These are phyloP conservation scores for Trichoderma hamatum DNA, from an alignment of 2,329 filamentous ascomycete genomes.

Conservation along the genomic window DNA sequence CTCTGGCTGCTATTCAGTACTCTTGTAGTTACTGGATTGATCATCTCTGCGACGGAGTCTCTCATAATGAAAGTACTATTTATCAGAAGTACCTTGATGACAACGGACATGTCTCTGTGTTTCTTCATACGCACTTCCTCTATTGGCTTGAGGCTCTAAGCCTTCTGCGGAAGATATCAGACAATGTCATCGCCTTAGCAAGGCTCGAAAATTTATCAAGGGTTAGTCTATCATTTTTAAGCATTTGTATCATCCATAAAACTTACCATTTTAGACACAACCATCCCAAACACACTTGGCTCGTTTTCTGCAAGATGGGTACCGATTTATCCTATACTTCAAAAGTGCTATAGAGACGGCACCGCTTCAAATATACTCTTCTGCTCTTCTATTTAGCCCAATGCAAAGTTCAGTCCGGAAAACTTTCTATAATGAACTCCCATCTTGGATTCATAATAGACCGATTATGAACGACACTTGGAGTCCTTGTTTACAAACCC, in stretches of 20 bases:
- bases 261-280: neutral
- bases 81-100: neutral
- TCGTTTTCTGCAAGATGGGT: constrained; percentile 35
- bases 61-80: constrained; percentile 25
- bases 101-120: constrained; percentile 33
- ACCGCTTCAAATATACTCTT: constrained; percentile 41
- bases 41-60: constrained; percentile 23
- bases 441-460: neutral
- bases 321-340: constrained; percentile 36
- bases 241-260: neutral
- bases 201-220: constrained; percentile 24
- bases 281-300: neutral
- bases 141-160: constrained; percentile 50
- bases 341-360: constrained; percentile 34
- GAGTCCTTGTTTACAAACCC: neutral
- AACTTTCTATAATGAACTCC: constrained; percentile 4
- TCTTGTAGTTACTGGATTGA: constrained; percentile 33
- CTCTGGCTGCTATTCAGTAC: constrained; percentile 29
- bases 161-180: constrained; percentile 35
- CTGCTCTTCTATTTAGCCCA: constrained; percentile 40
- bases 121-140: constrained; percentile 42
- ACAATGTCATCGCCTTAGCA: constrained; percentile 28
- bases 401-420: constrained; percentile 30
- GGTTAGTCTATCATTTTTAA: neutral
- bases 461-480: neutral